A percentile compares a stretch with the other conserved stretches of the same genome.
Evolutionary conservation across 2,329 filamentous ascomycete species (phyloP).

Genomic region (Colletotrichum sp.): DNA sequence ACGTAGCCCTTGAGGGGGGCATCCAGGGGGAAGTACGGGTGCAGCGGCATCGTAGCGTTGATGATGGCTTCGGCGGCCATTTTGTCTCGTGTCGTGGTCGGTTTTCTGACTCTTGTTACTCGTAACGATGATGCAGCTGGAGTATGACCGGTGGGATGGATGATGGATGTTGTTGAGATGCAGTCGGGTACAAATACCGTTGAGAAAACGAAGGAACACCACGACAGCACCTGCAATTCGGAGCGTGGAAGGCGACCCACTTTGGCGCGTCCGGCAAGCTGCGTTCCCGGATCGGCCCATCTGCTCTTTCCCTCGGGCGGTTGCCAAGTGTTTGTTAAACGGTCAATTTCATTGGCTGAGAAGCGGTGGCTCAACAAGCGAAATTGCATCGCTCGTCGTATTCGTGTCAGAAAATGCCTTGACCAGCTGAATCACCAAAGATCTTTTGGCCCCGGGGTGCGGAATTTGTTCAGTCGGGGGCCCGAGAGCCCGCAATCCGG

Average conservation of each 20-base stretch:
- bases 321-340: neutral
- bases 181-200: neutral
- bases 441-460: neutral
- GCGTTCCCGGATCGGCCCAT: constrained; percentile 8
- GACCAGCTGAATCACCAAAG: neutral
- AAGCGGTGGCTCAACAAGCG: neutral
- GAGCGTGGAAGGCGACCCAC: neutral
- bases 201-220: neutral
- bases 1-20: constrained; percentile 67
- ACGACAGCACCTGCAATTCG: neutral
- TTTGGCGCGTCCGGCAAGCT: neutral
- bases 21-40: constrained; percentile 76
- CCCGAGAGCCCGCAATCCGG: neutral
- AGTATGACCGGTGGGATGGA: neutral
- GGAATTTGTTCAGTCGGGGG: neutral
- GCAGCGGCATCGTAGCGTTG: constrained; percentile 31
- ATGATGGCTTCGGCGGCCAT: neutral
- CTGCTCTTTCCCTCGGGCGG: neutral
- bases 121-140: neutral
- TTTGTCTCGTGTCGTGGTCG: neutral
- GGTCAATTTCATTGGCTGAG: neutral
- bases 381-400: neutral
- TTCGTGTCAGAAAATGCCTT: neutral
- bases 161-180: neutral
- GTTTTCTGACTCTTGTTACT: neutral